A percentile compares a stretch with the other conserved stretches of the same genome.
These are phyloP conservation scores for Globisporangium cystogenes DNA, from an alignment of 352 stramenopile species.

Conservation along the genomic window DNA sequence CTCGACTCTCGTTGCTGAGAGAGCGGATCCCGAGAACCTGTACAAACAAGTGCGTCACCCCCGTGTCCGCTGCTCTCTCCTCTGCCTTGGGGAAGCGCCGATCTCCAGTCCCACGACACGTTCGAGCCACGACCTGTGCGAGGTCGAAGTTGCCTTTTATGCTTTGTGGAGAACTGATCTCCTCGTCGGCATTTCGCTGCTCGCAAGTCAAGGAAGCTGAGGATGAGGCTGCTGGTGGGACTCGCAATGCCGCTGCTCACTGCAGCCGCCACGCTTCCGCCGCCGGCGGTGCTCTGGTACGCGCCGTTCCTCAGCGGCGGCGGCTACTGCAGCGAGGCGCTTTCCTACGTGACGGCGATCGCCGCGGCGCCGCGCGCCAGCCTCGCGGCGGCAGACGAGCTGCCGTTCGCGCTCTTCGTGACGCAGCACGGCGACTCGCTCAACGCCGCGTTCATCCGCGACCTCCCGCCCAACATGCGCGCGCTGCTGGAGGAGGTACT, in stretches of 20 bases:
- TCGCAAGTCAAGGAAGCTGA: no score
- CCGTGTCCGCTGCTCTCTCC: no score
- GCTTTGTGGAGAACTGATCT: no score
- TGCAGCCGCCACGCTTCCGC: not conserved
- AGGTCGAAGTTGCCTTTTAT: no score
- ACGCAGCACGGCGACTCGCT: constrained; percentile 66
- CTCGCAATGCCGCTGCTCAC: not conserved
- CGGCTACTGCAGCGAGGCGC: constrained; percentile 91
- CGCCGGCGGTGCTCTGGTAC: constrained; percentile 77
- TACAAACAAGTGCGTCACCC: no score
- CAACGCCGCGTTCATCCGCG: constrained; percentile 60
- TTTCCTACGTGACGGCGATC: constrained; percentile 78
- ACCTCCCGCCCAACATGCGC: constrained; percentile 44
- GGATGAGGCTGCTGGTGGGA: not conserved
- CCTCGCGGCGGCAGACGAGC: not conserved
- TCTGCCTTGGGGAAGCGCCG: no score
- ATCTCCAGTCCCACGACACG: no score
- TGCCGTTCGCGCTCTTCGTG: constrained; percentile 51
- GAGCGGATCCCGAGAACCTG: no score
- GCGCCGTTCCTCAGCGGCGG: constrained; percentile 90
- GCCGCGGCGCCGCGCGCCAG: constrained; percentile 17
- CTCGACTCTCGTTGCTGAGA: no score
- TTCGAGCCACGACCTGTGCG: no score
- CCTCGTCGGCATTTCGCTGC: no score
- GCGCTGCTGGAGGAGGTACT: constrained; percentile 33